Evolutionary conservation across 371 early-diverging fungal genomes (phyloP).

Genomic region (Actinomucor elegans): DNA sequence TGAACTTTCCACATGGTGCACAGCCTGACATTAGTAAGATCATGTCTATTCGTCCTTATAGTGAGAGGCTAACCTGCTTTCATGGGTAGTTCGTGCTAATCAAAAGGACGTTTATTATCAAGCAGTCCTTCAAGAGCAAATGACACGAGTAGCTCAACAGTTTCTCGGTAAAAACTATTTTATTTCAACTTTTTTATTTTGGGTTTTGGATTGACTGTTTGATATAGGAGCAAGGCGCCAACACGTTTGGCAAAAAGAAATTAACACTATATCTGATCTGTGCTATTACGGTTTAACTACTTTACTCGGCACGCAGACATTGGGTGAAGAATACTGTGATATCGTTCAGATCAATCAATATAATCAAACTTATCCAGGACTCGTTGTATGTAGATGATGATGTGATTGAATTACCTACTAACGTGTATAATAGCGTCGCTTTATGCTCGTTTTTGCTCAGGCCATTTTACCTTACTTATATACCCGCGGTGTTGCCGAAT

Average conservation of each 20-base stretch:
- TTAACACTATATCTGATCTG: conserved; percentile 61
- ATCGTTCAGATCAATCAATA: conserved; percentile 66
- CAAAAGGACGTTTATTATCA: conserved; percentile 87
- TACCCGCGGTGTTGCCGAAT: conserved; percentile 44
- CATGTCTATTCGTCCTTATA: too few relatives aligned
- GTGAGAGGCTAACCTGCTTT: too few relatives aligned
- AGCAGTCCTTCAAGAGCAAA: conserved; percentile 60
- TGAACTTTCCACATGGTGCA: conserved; percentile 70
- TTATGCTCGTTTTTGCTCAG: conserved; percentile 52
- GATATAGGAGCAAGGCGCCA: conserved; percentile 71
- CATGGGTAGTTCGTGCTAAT: conserved; percentile 73
- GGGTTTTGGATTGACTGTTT: too few relatives aligned
- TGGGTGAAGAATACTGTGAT: conserved; percentile 95
- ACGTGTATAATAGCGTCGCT: conserved; percentile 47
- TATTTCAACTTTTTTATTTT: too few relatives aligned
- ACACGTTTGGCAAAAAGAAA: conserved; percentile 66
- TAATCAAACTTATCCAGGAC: conserved; percentile 49
- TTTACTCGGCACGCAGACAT: conserved; percentile 75
- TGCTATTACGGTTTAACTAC: conserved; percentile 79
- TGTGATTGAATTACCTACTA: background rate
- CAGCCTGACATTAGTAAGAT: conserved; percentile 78
- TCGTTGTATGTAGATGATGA: conserved; percentile 36
- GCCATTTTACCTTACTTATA: conserved; percentile 62
- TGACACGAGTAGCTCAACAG: conserved; percentile 63
- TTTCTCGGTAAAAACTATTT: conserved; percentile 59